Evolutionary conservation across 139 green algal genomes (phyloP).

Genomic region (Chlamydomonas sp.): DNA sequence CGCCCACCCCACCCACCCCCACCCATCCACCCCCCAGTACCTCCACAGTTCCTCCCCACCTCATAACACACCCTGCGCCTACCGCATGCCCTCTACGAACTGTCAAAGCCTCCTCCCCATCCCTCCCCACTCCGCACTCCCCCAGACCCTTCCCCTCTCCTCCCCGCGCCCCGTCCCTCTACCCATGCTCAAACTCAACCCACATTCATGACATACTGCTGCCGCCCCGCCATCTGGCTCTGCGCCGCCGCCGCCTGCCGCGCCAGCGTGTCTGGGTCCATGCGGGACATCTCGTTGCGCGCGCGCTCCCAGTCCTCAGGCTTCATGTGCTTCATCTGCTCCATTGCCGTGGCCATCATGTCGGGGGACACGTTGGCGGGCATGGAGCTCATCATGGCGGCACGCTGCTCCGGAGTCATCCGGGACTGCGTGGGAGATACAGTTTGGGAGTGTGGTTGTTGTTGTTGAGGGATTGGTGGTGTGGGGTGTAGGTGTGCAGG

Average conservation of each 20-base stretch:
- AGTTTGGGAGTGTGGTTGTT: background rate
- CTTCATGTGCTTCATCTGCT: slow-evolving; percentile 45
- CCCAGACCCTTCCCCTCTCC: too few species aligned
- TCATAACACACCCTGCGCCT: too few species aligned
- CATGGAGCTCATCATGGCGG: slow-evolving; percentile 44
- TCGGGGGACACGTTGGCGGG: slow-evolving; percentile 34
- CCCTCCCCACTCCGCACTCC: too few species aligned
- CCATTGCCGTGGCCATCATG: slow-evolving; percentile 38
- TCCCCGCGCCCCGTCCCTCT: background rate
- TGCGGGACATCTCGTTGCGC: slow-evolving; percentile 48
- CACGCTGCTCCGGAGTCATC: slow-evolving; percentile 42
- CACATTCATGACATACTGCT: slow-evolving; percentile 56
- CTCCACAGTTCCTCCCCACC: too few species aligned
- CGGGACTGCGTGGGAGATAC: background rate
- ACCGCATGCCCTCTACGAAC: too few species aligned
- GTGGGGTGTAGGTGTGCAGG: too few species aligned
- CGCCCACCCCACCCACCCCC: too few species aligned
- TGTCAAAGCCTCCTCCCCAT: too few species aligned
- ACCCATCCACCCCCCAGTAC: too few species aligned
- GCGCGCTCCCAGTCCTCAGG: slow-evolving; percentile 55
- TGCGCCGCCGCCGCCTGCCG: slow-evolving; percentile 45
- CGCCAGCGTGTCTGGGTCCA: slow-evolving; percentile 48
- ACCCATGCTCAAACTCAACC: background rate
- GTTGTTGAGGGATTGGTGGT: background rate
- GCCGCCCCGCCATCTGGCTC: slow-evolving; percentile 43